phyloP scores from a whole-genome alignment of 2,329 filamentous ascomycete genomes.

The Lomentospora prolificans region DNA sequence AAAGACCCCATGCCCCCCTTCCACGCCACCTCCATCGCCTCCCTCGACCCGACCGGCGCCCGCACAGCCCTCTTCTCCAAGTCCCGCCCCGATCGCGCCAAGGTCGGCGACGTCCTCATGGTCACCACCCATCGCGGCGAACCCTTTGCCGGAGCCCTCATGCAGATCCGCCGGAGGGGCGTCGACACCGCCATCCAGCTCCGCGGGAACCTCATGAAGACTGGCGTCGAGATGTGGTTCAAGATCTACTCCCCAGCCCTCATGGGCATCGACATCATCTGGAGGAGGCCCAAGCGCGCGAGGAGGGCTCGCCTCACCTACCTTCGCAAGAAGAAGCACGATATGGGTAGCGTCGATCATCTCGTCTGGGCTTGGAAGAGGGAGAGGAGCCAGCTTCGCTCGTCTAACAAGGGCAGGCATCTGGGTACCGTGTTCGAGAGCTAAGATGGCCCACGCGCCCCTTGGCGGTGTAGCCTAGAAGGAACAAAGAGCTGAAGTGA shows the following conservation, averaged over 20 bases:
- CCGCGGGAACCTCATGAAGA: conserved; percentile 73
- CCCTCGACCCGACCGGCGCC: conserved; percentile 76
- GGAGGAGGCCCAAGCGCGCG: conserved; percentile 73
- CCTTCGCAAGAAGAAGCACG: conserved; percentile 80
- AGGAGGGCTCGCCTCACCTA: conserved; percentile 83
- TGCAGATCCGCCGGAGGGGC: conserved; percentile 80
- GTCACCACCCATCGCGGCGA: conserved; percentile 73
- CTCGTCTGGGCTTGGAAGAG: conserved; percentile 51
- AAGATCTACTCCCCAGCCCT: conserved; percentile 91
- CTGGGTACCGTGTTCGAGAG: conserved; percentile 13
- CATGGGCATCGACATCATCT: conserved; percentile 85
- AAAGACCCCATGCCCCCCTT: conserved; percentile 57
- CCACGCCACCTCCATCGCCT: conserved; percentile 56
- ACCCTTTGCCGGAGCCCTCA: conserved; percentile 79
- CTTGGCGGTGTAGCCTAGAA: no score
- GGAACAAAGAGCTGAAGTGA: no score
- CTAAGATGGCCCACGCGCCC: background rate
- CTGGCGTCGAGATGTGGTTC: conserved; percentile 94
- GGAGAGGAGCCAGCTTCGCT: conserved; percentile 28
- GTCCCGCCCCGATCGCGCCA: conserved; percentile 66
- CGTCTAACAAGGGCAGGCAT: conserved; percentile 11
- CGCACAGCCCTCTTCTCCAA: conserved; percentile 73
- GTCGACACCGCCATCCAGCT: conserved; percentile 83
- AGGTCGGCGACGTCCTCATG: conserved; percentile 82
- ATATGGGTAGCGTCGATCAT: conserved; percentile 76